A percentile compares a stretch with the other conserved stretches of the same genome.
phyloP scores from a whole-genome alignment of 2,329 filamentous ascomycete genomes.

The Colletotrichum simmondsii region DNA sequence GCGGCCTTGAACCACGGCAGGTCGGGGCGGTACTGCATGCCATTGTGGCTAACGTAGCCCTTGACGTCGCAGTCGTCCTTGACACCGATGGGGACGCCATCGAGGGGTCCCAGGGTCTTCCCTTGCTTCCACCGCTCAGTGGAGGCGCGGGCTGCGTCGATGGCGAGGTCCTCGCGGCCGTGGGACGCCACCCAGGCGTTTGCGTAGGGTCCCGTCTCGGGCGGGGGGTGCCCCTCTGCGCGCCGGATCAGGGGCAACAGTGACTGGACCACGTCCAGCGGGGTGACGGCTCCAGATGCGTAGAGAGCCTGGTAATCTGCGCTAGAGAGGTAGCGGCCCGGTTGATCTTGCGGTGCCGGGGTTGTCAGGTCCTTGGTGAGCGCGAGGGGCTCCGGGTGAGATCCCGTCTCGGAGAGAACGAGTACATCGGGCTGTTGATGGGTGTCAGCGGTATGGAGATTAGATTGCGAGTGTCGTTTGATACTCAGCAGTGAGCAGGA shows the following conservation, averaged over 20 bases:
- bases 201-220: conserved; percentile 59
- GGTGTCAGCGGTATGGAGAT: conserved; percentile 3
- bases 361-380: conserved; percentile 50
- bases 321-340: conserved; percentile 73
- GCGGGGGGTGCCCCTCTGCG: conserved; percentile 47
- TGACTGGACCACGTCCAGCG: conserved; percentile 75
- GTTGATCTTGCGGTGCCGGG: conserved; percentile 51
- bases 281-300: conserved; percentile 75
- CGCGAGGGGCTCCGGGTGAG: conserved; percentile 32
- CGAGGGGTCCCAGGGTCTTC: conserved; percentile 73
- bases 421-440: conserved; percentile 64
- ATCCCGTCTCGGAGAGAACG: conserved; percentile 53
- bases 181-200: conserved; percentile 79
- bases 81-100: conserved; percentile 84
- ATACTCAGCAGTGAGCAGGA: no score
- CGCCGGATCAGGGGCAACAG: conserved; percentile 78
- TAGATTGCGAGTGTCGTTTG: no score
- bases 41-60: conserved; percentile 76
- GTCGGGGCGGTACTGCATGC: conserved; percentile 70
- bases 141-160: conserved; percentile 77
- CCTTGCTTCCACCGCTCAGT: conserved; percentile 78
- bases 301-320: conserved; percentile 84
- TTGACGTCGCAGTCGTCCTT: conserved; percentile 83
- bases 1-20: conserved; percentile 60
- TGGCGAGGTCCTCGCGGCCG: conserved; percentile 64